Evolutionary conservation across 768 basidiomycete species (phyloP).

Genomic region (Mycena maculata): DNA sequence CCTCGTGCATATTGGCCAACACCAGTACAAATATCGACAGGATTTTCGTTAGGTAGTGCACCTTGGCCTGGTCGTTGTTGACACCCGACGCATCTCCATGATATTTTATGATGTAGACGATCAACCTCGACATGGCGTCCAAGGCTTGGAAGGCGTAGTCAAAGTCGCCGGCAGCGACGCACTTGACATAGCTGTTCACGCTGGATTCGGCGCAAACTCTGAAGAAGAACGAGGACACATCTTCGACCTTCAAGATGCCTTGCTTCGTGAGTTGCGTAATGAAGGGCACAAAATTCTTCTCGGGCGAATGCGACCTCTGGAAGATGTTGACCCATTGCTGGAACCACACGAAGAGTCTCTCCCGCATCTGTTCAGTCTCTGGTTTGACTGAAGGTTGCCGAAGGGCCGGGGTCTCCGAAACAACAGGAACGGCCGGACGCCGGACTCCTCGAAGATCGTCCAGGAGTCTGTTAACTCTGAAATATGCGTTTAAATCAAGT

Average conservation of each 20-base stretch:
- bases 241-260: slow-evolving; percentile 95
- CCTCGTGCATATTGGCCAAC: slow-evolving; percentile 93
- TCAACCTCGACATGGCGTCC: slow-evolving; percentile 94
- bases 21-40: slow-evolving; percentile 97
- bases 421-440: slow-evolving; percentile 56
- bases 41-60: slow-evolving; percentile 97
- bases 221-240: slow-evolving; percentile 98
- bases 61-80: slow-evolving; percentile 94
- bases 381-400: slow-evolving; percentile 69
- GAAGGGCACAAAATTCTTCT: slow-evolving; percentile 95
- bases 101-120: slow-evolving; percentile 99
- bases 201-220: slow-evolving; percentile 96
- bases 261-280: slow-evolving; percentile 98
- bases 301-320: slow-evolving; percentile 89
- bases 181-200: slow-evolving; percentile 88
- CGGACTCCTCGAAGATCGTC: slow-evolving; percentile 84
- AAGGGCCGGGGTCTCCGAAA: slow-evolving; percentile 49
- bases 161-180: slow-evolving; percentile 75
- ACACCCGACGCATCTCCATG: slow-evolving; percentile 95
- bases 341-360: slow-evolving; percentile 83
- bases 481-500: slow-evolving; percentile 22
- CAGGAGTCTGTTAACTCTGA: slow-evolving; percentile 75
- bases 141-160: slow-evolving; percentile 89
- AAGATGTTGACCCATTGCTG: slow-evolving; percentile 97
- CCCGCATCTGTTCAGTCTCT: slow-evolving; percentile 79